Base-by-base conservation (phyloP, 2,329 filamentous ascomycete species). In the Penicillium digitatum region DNA sequence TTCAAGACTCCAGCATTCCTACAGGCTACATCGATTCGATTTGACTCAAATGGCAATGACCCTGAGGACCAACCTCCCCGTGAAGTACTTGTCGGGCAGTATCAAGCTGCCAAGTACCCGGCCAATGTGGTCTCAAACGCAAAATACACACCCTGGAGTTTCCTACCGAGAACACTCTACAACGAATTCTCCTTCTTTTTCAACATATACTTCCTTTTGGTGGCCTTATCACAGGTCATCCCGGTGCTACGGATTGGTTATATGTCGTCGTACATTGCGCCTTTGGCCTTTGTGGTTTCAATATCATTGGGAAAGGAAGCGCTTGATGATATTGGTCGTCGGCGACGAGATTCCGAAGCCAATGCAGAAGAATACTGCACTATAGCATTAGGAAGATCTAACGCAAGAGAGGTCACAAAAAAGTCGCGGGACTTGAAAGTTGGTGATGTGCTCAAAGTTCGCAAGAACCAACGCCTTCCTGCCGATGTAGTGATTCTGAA, bases 151-250 rank as follows among this genome's bases (percentile, higher is more conserved):
- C 86, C 92, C 1, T 87, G 92, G 78, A 96, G 89, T 49, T 99
- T 99, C 74, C 81, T 99, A 14, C 95, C 95, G 2, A 81, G 93
- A 49, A 99, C 94, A 0, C 79, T 99, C 22, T 99, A 96, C 76
- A 97, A 97, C 76, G 94, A 99, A 71, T 99, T 99, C 72, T 96
- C 93, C 56, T 99, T 97, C 79, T 99, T 99, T 77, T 96, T 99
- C 81, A 99, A 99, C 81, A 90, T 97, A 80, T 99, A 99, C 72
- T 99, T 99, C 72, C 80, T 99, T 53, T 85, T 97, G 26, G 94
- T 99, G 47, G 95, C 94, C 7, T 76, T 97, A 47, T 97, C 93
- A 35, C 94, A 99, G 75, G 87, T 90, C 40, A 92, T 99, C 67
- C 92, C 91, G 4, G 83, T 89, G 22, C 77, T 99, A 52, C 85